Percentiles rank a stretch among this genome's conserved stretches.
phyloP scores from a whole-genome alignment of 805 yeast species.

The Saccharomyces mikatae region DNA sequence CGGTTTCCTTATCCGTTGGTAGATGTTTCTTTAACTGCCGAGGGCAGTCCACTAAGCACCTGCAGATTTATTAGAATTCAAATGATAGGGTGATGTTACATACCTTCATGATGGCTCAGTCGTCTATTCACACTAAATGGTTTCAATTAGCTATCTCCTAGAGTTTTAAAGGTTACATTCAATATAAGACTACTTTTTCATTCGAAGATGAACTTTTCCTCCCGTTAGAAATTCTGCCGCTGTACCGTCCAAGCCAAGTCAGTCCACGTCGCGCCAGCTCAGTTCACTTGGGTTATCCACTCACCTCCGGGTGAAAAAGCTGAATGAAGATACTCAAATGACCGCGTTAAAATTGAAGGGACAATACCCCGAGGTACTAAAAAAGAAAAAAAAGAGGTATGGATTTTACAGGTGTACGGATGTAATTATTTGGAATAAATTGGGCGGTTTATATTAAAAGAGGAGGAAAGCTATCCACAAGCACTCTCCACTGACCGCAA shows the following conservation, averaged over 20 bases:
- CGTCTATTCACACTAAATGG: slow-evolving; percentile 11
- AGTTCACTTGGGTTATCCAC: background rate
- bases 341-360: background rate
- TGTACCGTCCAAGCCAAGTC: background rate
- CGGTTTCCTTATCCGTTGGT: background rate
- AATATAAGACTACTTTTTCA: background rate
- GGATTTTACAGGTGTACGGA: background rate
- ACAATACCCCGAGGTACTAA: background rate
- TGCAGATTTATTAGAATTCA: background rate
- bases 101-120: slow-evolving; percentile 36
- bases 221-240: background rate
- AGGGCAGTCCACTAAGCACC: background rate
- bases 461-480: background rate
- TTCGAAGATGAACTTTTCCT: background rate
- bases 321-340: background rate
- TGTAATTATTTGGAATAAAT: background rate
- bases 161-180: background rate
- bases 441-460: background rate
- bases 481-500: too few relatives aligned
- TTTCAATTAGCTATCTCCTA: background rate
- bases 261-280: background rate
- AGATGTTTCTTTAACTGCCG: background rate
- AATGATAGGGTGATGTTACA: slow-evolving; percentile 12
- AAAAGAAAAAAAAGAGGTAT: background rate
- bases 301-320: too few relatives aligned